phyloP scores from a whole-genome alignment of 345 rosid species.

The Populus simonii region DNA sequence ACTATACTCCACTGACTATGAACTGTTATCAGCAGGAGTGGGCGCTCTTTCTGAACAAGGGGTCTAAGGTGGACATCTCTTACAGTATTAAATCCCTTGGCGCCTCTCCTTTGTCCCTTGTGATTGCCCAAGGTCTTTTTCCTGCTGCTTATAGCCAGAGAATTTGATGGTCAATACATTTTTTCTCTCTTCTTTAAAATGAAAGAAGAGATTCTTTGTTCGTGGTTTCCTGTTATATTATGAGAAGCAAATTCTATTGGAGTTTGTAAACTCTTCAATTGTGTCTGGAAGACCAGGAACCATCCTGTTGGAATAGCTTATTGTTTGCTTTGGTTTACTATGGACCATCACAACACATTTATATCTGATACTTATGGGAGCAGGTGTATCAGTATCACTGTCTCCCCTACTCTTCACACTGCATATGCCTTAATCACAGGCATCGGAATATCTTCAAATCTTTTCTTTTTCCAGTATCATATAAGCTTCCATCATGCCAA shows the following conservation, averaged over 20 bases:
- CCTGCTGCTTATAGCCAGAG: neutral
- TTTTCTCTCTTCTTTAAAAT: neutral
- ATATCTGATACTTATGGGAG: neutral
- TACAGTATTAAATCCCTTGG: constrained; percentile 39
- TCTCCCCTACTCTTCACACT: too few relatives aligned
- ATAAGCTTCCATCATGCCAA: too few relatives aligned
- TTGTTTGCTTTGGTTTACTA: neutral
- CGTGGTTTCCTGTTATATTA: neutral
- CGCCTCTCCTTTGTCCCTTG: constrained; percentile 45
- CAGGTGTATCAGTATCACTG: neutral
- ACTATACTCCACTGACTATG: neutral
- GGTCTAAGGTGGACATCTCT: constrained; percentile 43
- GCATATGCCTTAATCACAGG: neutral
- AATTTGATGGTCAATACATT: neutral
- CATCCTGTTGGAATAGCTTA: neutral
- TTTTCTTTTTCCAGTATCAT: neutral
- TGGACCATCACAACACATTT: neutral
- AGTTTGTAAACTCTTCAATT: neutral
- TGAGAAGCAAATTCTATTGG: neutral
- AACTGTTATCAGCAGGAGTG: constrained; percentile 43
- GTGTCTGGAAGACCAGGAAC: neutral
- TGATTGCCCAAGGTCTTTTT: constrained; percentile 48
- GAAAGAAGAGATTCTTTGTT: neutral
- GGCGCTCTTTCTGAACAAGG: constrained; percentile 49
- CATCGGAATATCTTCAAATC: neutral